Evolutionary conservation across 192 early-diverging fungal species (phyloP), one percentile per base, ranked within the genome.

Genomic region (Globomyces pollinis-pini): DNA sequence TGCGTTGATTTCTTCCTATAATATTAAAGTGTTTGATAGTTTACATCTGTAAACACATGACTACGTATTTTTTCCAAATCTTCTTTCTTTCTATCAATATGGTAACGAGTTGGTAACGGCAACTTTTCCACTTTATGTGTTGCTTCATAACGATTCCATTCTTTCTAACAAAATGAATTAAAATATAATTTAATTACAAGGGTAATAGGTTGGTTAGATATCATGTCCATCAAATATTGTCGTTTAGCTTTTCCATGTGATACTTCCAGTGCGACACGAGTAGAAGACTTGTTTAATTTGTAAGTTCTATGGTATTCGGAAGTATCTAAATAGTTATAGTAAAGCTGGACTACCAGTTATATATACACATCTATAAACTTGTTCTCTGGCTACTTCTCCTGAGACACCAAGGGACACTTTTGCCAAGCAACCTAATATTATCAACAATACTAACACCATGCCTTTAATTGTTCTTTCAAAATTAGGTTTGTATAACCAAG

Each of bases 171-270:
- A n/a, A n/a, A n/a, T n/a, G n/a, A n/a, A n/a, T n/a, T n/a, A n/a
- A n/a, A n/a, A n/a, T n/a, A n/a, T n/a, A n/a, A n/a, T n/a, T n/a
- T n/a, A n/a, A n/a, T n/a, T n/a, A n/a, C n/a, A n/a, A n/a, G n/a
- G 7, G 80, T 84, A 28, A 89, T 73, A 26, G 78, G 59, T 47
- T 68, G 63, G 55, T 92, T 92, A 1, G 90, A 92, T 9, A 92
- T 70, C 29, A 78, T 80, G 52, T 87, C 83, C 84, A 90, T 90
- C 6, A 79, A 78, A 61, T 86, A 89, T 18, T 64, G 67, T 41
- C 79, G 83, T 57, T 84, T 77, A 13, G 79, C 66, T 32, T 81
- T 75, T 24, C 89, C 90, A 61, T 88, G 87, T 35, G 75, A 78
- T 30, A 89, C 70, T 12, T 62, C 70, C 21, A 92, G 53, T 8